Conservation (phyloP, 1,284 basidiomycete genomes). For the Leccinum pallidistipes region DNA sequence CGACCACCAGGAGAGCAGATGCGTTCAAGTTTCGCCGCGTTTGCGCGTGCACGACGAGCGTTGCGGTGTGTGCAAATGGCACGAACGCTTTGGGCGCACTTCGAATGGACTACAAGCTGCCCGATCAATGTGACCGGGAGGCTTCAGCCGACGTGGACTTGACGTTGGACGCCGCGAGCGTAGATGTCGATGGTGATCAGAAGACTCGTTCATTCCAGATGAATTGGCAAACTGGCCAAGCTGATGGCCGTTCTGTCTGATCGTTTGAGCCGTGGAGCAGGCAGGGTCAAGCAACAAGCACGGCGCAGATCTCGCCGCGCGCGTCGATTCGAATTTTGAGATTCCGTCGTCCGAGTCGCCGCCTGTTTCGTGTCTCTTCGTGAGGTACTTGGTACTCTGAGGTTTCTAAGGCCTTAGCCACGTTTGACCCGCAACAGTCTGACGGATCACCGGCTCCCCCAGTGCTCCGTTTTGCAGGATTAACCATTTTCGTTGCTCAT, state of each 20-base stretch:
- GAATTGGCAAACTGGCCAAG: constrained; percentile 50
- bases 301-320: constrained; percentile 58
- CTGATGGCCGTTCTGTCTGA: constrained; percentile 42
- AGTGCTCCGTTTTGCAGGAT: constrained; percentile 47
- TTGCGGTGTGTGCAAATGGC: constrained; percentile 84
- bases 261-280: constrained; percentile 4
- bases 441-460: constrained; percentile 11
- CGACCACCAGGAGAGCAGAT: constrained; percentile 44
- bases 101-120: constrained; percentile 69
- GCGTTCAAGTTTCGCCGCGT: constrained; percentile 83
- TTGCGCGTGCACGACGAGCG: constrained; percentile 78
- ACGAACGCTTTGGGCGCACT: constrained; percentile 91
- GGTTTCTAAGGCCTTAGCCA: constrained; percentile 35
- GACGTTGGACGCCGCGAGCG: constrained; percentile 4
- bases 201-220: constrained; percentile 44
- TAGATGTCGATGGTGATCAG: constrained; percentile 38
- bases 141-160: constrained; percentile 52
- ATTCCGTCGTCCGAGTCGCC: constrained; percentile 63
- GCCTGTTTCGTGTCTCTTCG: constrained; percentile 57
- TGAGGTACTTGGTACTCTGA: constrained; percentile 41
- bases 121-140: constrained; percentile 60
- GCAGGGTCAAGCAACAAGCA: constrained; percentile 23
- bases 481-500: constrained; percentile 74
- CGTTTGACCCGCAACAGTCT: constrained; percentile 8
- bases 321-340: constrained; percentile 38